Conservation (phyloP, 257 asterid species). For the Ballota nigra region DNA sequence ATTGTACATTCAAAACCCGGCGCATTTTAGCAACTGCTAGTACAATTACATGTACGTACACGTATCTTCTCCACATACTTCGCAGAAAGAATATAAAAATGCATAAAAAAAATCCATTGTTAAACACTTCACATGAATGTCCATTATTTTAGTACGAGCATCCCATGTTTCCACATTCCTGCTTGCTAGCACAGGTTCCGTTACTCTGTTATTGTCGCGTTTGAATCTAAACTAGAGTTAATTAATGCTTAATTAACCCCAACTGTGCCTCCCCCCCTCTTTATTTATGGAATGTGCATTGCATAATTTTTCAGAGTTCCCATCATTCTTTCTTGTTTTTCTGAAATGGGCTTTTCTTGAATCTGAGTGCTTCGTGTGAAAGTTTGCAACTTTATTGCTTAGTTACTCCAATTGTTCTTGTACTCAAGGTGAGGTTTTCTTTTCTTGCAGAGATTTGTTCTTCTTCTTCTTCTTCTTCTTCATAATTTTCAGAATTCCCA, state of each 20-base stretch:
- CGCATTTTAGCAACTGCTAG: constrained; percentile 35
- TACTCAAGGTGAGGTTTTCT: too few species aligned
- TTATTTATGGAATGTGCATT: constrained; percentile 36
- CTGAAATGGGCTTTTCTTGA: constrained; percentile 24
- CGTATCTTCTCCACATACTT: constrained; percentile 36
- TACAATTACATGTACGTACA: constrained; percentile 32
- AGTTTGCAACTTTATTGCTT: too few species aligned
- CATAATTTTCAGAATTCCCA: constrained; percentile 25
- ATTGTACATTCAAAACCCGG: constrained; percentile 20
- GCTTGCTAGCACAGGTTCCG: constrained; percentile 34
- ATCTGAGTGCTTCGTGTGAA: constrained; percentile 44
- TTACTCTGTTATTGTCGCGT: constrained; percentile 25
- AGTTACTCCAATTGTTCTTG: too few species aligned
- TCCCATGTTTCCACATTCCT: constrained; percentile 51
- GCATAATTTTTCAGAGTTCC: constrained; percentile 30
- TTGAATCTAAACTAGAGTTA: constrained; percentile 20
- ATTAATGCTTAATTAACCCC: constrained; percentile 36
- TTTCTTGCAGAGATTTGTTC: too few species aligned
- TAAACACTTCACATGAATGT: constrained; percentile 35
- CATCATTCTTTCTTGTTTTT: constrained; percentile 15
- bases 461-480: too few species aligned
- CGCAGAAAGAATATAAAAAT: background rate
- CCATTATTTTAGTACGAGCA: constrained; percentile 27
- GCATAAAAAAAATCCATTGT: background rate
- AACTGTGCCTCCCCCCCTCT: constrained; percentile 30